These are phyloP conservation scores for Solanum ossicruentum DNA, from an alignment of 257 asterid genomes.

Conservation along the genomic window DNA sequence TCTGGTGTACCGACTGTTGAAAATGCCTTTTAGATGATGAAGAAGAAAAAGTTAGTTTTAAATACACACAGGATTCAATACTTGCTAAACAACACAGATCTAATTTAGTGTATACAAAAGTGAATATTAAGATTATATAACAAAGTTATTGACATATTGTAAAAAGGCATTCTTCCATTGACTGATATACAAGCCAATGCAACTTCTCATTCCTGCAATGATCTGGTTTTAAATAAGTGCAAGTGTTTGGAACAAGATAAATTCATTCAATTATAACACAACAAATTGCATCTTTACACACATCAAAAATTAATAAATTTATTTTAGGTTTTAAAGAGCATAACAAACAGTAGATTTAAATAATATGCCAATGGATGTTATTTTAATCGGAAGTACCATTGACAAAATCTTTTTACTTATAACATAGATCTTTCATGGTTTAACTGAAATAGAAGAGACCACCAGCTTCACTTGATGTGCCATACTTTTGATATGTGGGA, in stretches of 20 bases:
- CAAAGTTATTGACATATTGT: not conserved
- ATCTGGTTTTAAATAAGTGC: not conserved
- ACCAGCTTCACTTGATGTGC: not conserved
- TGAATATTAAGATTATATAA: not conserved
- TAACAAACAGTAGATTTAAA: not conserved
- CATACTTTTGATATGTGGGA: not conserved
- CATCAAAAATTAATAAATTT: not conserved
- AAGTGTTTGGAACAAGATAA: not conserved
- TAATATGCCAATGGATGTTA: not conserved
- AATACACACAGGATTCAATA: not conserved
- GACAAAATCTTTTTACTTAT: not conserved
- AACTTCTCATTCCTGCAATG: not conserved
- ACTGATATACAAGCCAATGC: not conserved
- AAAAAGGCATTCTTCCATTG: not conserved
- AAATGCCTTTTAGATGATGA: constrained; percentile 54
- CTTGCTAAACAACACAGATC: not conserved
- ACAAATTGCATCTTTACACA: not conserved
- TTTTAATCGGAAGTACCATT: not conserved
- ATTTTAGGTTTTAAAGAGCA: not conserved
- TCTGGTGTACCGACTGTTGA: constrained; percentile 98
- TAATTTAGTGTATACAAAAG: not conserved
- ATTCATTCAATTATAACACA: not conserved
- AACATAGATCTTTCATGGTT: not conserved
- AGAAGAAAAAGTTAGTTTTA: constrained; percentile 7
- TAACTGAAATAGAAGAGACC: not conserved